Conservation (phyloP, 2,329 filamentous ascomycete genomes). For the Endocalyx cinctus region DNA sequence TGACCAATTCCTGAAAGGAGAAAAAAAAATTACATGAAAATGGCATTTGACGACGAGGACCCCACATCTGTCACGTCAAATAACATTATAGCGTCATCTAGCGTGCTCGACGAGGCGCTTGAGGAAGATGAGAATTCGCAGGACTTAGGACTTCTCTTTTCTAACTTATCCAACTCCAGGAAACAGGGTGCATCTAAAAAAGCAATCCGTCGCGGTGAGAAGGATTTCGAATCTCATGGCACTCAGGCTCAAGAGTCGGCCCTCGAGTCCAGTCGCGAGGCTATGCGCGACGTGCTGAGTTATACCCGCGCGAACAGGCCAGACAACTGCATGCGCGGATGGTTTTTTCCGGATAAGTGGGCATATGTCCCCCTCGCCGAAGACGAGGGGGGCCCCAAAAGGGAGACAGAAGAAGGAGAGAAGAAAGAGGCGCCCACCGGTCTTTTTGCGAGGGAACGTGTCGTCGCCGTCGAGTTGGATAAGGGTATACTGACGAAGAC, state of each 20-base stretch:
- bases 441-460: conserved; percentile 37
- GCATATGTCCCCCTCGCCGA: conserved; percentile 17
- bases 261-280: conserved; percentile 75
- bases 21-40: conserved; percentile 7
- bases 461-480: conserved; percentile 65
- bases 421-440: conserved; percentile 13
- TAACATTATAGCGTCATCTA: conserved; percentile 10
- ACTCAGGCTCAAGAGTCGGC: conserved; percentile 75
- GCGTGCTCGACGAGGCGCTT: conserved; percentile 48
- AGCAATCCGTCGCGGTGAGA: conserved; percentile 86
- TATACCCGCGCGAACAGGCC: conserved; percentile 71
- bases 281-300: conserved; percentile 83
- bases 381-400: conserved; percentile 8
- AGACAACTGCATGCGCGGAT: conserved; percentile 62
- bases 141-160: conserved; percentile 73
- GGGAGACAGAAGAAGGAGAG: conserved; percentile 13
- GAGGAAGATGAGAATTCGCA: conserved; percentile 77
- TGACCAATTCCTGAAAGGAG: too few relatives aligned
- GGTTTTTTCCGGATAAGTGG: conserved; percentile 67
- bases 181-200: conserved; percentile 41
- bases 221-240: conserved; percentile 93
- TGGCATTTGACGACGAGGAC: conserved; percentile 25
- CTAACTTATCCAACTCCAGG: conserved; percentile 35
- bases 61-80: conserved; percentile 15
- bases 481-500: conserved; percentile 68